These are phyloP conservation scores for Glycine tomentella DNA, from an alignment of 306 rosid genomes.

Conservation along the genomic window DNA sequence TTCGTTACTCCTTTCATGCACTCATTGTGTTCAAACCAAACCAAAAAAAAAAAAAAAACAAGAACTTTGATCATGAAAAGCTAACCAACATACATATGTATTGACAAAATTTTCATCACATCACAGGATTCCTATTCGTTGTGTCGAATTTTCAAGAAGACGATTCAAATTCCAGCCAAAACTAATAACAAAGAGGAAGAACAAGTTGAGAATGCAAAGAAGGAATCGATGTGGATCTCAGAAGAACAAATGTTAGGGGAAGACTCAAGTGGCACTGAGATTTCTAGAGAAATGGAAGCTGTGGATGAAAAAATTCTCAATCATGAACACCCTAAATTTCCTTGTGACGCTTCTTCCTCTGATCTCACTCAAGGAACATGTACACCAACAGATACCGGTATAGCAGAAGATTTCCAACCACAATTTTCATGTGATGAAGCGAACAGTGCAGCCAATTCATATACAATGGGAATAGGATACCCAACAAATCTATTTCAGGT, in stretches of 20 bases:
- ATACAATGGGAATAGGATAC: constrained; percentile 57
- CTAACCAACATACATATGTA: background rate
- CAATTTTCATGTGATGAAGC: constrained; percentile 88
- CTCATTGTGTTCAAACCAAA: constrained; percentile 4
- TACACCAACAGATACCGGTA: constrained; percentile 61
- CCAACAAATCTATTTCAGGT: constrained; percentile 75
- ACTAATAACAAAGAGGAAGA: constrained; percentile 59
- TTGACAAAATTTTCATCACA: constrained; percentile 19
- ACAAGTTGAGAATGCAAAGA: constrained; percentile 39
- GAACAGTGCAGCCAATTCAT: constrained; percentile 65
- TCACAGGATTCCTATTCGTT: constrained; percentile 88
- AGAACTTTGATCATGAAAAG: constrained; percentile 25
- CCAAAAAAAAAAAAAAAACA: background rate
- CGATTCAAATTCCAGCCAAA: constrained; percentile 60
- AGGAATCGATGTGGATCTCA: constrained; percentile 47
- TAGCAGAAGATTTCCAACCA: constrained; percentile 72
- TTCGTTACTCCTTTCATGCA: constrained; percentile 45
- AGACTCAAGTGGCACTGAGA: constrained; percentile 57
- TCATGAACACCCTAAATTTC: constrained; percentile 55
- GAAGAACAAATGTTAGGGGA: constrained; percentile 53
- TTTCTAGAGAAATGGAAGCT: constrained; percentile 58
- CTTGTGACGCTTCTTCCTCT: constrained; percentile 83
- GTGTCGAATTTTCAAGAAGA: constrained; percentile 91
- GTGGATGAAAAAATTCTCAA: constrained; percentile 54
- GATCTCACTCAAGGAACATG: constrained; percentile 93